Base-by-base conservation (phyloP, 2,329 filamentous ascomycete genomes). In the Fusarium hainanense region DNA sequence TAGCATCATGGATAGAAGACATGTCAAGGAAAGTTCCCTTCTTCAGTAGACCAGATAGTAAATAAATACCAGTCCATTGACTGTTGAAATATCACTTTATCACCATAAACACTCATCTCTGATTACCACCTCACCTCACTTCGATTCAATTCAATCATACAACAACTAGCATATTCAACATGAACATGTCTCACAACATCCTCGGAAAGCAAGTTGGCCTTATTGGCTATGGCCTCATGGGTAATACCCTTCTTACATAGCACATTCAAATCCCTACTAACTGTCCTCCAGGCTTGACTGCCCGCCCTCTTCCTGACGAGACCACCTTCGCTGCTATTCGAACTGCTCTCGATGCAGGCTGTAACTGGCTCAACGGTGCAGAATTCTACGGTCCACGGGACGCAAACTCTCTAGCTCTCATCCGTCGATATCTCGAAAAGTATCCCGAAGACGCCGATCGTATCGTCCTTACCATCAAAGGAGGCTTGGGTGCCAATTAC, bases 381-480 rank as follows among this genome's bases (percentile, higher is more conserved):
- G 86, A 90, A 72, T 84, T 90, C 74, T 92, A 91, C 77, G 89
- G 89, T 28, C 78, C 81, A 1, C 83, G 83, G 3, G 80, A 84
- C 16, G 80, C 81, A 71, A 88, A 90, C 79, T 82, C 79, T 58
- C 85, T 88, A 55, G 82, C 85, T 50, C 80, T 91, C 28, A 77
- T 91, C n/a, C 82, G 85, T 56, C 80, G 83, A 23, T 91, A 90
- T 77, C 89, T 91, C 72, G 82, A 81, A 34, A 82, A 84, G 66
- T 85, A 90, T 74, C 89, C 89, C 1, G 85, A 88, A 63, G 86
- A 90, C 64, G 87, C 87, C 16, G 79, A 82, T 47, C 86, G 88
- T 70, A 83, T 91, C 4, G 82, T 90, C 12, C 78, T 91, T 49
- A 85, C 83, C 70, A 82, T 91, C 74, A 91, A 91, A 78, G 89